These are phyloP conservation scores for Rhynchospora pubera DNA, from an alignment of 176 grass and related monocot genomes.

Conservation along the genomic window DNA sequence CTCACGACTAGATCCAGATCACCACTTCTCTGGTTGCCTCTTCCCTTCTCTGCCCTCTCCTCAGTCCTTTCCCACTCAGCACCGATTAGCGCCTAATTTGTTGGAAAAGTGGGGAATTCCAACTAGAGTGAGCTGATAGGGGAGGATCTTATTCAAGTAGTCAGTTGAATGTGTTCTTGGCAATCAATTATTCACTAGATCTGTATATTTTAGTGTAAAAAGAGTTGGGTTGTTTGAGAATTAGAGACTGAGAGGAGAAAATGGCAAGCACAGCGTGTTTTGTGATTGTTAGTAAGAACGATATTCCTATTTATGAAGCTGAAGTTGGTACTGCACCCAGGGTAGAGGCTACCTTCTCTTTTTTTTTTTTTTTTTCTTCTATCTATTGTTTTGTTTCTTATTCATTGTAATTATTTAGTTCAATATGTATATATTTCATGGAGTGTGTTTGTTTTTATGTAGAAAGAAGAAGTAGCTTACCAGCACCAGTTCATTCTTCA, in stretches of 20 bases:
- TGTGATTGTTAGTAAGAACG: conserved; percentile 75
- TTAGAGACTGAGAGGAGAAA: conserved; percentile 1
- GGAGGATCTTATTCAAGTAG: not conserved
- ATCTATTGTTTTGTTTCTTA: not conserved
- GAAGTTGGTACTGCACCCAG: conserved; percentile 67
- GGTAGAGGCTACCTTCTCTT: conserved; percentile 12
- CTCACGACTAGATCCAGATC: not conserved
- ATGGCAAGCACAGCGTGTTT: conserved; percentile 92
- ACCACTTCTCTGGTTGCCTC: not conserved
- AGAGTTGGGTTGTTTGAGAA: not conserved
- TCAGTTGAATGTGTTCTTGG: not conserved
- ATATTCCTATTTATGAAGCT: conserved; percentile 83
- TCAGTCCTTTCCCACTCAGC: no score
- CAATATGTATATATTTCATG: not conserved
- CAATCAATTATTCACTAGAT: not conserved
- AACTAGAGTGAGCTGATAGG: no score
- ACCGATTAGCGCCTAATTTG: not conserved
- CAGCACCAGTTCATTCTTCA: conserved; percentile 61
- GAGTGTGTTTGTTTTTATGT: not conserved
- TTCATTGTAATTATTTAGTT: conserved; percentile 8
- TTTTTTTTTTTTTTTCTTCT: no score
- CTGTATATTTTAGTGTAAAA: not conserved
- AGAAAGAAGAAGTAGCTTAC: conserved; percentile 59
- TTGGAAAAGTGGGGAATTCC: not conserved
- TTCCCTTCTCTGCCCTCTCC: not conserved